Conservation (phyloP, 345 rosid species). For the Citrus medica region DNA sequence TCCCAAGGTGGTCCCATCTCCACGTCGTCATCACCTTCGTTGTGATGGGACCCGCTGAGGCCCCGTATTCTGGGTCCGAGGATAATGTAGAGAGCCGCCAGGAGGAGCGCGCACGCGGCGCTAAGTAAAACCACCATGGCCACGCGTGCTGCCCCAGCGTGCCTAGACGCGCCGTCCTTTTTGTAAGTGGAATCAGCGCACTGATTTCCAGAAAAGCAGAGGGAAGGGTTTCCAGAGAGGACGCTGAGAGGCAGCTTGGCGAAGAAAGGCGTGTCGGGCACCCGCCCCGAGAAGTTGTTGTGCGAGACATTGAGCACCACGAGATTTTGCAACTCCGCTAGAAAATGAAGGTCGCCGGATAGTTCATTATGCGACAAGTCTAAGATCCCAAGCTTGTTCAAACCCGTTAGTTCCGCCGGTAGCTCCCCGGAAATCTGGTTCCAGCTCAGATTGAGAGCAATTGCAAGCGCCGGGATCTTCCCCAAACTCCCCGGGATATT, state of each 20-base stretch:
- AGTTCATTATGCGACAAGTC: conserved; percentile 77
- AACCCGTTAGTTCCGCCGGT: conserved; percentile 51
- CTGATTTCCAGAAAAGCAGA: conserved; percentile 50
- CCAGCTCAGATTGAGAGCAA: conserved; percentile 78
- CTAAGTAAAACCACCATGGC: conserved; percentile 59
- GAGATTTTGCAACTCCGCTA: conserved; percentile 68
- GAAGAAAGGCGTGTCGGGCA: conserved; percentile 81
- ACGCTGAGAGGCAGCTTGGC: conserved; percentile 69
- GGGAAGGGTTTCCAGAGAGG: conserved; percentile 61
- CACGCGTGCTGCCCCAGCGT: conserved; percentile 41
- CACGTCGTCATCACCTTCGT: conserved; percentile 34
- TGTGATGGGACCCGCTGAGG: conserved; percentile 29
- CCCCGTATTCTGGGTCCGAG: conserved; percentile 36
- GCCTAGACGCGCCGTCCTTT: conserved; percentile 9
- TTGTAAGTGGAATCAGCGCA: conserved; percentile 24
- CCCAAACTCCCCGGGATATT: conserved; percentile 62
- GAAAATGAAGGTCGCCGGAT: conserved; percentile 52
- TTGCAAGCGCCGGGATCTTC: conserved; percentile 62
- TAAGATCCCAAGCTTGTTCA: conserved; percentile 61
- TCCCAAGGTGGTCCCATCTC: conserved; percentile 85
- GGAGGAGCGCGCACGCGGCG: conserved; percentile 56
- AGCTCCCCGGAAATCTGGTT: conserved; percentile 58
- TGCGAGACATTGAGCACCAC: conserved; percentile 81
- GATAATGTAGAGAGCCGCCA: conserved; percentile 69
- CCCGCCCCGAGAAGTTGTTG: conserved; percentile 73